Base-by-base conservation (phyloP, 1,284 basidiomycete genomes). In the Cryptococcus floricola region DNA sequence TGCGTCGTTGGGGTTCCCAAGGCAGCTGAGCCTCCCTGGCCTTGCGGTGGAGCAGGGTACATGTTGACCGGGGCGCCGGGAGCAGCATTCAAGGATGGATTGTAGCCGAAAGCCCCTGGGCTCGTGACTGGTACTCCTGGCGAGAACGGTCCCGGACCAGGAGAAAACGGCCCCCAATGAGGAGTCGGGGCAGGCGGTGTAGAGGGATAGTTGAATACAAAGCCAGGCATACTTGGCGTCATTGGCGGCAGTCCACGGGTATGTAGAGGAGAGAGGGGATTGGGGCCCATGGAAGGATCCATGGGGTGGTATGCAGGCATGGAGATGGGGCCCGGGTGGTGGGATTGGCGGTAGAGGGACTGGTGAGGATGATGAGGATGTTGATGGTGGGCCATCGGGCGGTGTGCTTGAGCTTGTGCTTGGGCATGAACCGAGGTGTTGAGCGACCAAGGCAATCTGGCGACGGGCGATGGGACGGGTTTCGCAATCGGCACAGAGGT, bases 151-250 rank as follows among this genome's bases (percentile, higher is more conserved):
- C 74, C 76, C 1, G 69, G 48, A 3, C 73, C 73, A 0, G 70
- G 66, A 1, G 70, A 71, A 5, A 48, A 34, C 31, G 31, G 31
- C 9, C 74, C 73, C 0, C 69, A 65, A 1, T 69, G 67, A 12
- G 77, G 59, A 65, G 75, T 74, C 34, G 68, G 69, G 1, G 69
- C 67, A 12, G 73, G 73, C 6, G 77, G 77, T 1, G 77, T 78
- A 28, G 73, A 69, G 2, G 77, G 76, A 47, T 71, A 74, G 49
- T 75, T 71, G 63, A 78, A 77, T 5, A 75, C 72, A 55, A 77
- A 78, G 12, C 76, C 73, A 4, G 77, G 77, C 77, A 78, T 78
- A 4, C 69, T 73, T 7, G 77, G 77, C 4, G 77, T 78, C 76
- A 78, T 77, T 5, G 76, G 72, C 10, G 77, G 74, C 28, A 78